Evolutionary conservation across 495 filamentous ascomycete species (phyloP), one percentile per base, ranked within the genome.

Genomic region (Podospora appendiculata): DNA sequence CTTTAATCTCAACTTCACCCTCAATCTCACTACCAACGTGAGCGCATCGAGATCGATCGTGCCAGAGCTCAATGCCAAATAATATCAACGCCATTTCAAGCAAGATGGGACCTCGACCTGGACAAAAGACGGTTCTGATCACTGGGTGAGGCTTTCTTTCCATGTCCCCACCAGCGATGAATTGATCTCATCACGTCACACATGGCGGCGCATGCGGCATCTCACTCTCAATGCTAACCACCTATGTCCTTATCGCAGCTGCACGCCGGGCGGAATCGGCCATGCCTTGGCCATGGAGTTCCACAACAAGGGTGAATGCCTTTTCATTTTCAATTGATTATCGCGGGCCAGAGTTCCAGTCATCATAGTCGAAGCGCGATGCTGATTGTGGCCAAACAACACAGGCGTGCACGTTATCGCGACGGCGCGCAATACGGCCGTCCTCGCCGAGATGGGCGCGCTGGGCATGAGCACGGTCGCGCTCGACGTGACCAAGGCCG

Each of bases 231-330:
- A 25, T 25, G 25, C 25, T 25, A 25, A 25, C 2, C 25, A 25
- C 25, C 2, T 5, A 25, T 39, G 32, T 47, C 47, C 18, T 32
- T 8, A 50, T 41, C 18, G 12, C 52, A 80, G 77, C 8, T 80
- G 77, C 63, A 70, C 76, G 13, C 73, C 75, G 2, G 76, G 75
- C 16, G 77, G 77, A 49, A 79, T 80, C 46, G 77, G 77, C 41
- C 68, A 79, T 58, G 69, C 71, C 3, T 46, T 80, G 32, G 70
- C 69, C 42, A 50, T 72, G 6, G 76, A 78, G 49, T 80, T 79
- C 58, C 73, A 78, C 46, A 53, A 63, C 16, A 69, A 70, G 57
- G 77, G 76, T 74, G 54, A 33, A 61, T 54, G 5, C 25, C 8
- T 17, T 1, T 13, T 8, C 2, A 1, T 0, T 32, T 45, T 11